Conservation (phyloP, 208 protist species). For the Tetramitus jugosus region DNA sequence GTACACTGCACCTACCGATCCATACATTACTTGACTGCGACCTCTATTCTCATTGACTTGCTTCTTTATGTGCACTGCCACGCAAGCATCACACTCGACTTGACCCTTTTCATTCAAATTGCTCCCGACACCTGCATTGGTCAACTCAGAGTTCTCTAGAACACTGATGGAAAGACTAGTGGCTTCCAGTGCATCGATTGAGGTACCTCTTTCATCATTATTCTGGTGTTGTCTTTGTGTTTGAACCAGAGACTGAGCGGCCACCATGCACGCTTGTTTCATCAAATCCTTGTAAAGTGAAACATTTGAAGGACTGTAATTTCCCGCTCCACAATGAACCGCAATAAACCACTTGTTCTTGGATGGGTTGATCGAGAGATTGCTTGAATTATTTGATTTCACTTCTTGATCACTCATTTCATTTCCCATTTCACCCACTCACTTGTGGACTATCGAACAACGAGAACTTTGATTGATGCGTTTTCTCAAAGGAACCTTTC, state of each 20-base stretch:
- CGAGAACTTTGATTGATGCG: no score
- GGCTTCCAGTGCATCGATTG: not conserved
- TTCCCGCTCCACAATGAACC: constrained; percentile 2
- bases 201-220: not conserved
- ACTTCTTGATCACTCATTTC: no score
- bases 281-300: not conserved
- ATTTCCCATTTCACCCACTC: no score
- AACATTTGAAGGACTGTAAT: not conserved
- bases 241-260: not conserved
- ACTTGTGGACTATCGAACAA: no score
- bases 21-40: not conserved
- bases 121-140: not conserved
- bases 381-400: no score
- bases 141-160: not conserved
- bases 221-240: not conserved
- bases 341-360: constrained; percentile 5
- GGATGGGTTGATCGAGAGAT: no score
- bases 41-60: not conserved
- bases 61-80: not conserved
- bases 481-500: no score
- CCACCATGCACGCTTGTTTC: not conserved
- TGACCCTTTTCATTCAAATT: not conserved
- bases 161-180: not conserved
- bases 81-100: constrained; percentile 13
- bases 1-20: not conserved